A percentile compares a stretch with the other conserved stretches of the same genome.
Evolutionary conservation across 768 basidiomycete species (phyloP).

Genomic region (Mycena epipterygia): DNA sequence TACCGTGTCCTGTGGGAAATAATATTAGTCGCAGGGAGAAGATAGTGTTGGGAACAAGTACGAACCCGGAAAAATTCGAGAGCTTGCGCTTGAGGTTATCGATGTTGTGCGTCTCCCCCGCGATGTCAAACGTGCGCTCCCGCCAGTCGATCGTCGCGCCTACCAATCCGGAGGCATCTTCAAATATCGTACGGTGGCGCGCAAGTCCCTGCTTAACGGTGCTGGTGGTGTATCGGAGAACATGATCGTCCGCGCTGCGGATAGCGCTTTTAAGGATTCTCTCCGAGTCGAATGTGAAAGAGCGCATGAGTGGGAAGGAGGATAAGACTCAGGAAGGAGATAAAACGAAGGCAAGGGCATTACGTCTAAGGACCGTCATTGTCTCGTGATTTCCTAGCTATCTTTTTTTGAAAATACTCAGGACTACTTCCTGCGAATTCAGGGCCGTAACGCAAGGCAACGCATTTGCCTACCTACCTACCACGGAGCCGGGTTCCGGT

Average conservation of each 20-base stretch:
- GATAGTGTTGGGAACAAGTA: too few relatives aligned
- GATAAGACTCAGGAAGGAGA: too few relatives aligned
- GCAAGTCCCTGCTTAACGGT: not conserved
- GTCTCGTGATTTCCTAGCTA: too few relatives aligned
- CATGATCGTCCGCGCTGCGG: not conserved
- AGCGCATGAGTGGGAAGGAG: not conserved
- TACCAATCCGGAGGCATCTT: not conserved
- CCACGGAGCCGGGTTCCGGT: too few relatives aligned
- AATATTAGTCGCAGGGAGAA: too few relatives aligned
- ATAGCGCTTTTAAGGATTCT: constrained; percentile 6
- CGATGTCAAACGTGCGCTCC: constrained; percentile 8
- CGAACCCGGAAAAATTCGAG: constrained; percentile 15
- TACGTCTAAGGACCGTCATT: too few relatives aligned
- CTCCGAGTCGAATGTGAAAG: constrained; percentile 17
- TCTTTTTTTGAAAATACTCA: too few relatives aligned
- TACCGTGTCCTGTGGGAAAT: constrained; percentile 23
- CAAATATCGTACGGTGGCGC: constrained; percentile 1
- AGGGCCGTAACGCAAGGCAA: too few relatives aligned
- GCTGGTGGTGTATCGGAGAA: not conserved
- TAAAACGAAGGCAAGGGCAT: too few relatives aligned
- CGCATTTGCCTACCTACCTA: too few relatives aligned
- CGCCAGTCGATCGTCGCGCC: constrained; percentile 17
- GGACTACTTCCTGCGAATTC: too few relatives aligned
- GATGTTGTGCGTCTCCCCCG: not conserved
- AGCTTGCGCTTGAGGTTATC: constrained; percentile 9